Evolutionary conservation across 768 basidiomycete genomes (phyloP).

Genomic region (Epithele typhae): DNA sequence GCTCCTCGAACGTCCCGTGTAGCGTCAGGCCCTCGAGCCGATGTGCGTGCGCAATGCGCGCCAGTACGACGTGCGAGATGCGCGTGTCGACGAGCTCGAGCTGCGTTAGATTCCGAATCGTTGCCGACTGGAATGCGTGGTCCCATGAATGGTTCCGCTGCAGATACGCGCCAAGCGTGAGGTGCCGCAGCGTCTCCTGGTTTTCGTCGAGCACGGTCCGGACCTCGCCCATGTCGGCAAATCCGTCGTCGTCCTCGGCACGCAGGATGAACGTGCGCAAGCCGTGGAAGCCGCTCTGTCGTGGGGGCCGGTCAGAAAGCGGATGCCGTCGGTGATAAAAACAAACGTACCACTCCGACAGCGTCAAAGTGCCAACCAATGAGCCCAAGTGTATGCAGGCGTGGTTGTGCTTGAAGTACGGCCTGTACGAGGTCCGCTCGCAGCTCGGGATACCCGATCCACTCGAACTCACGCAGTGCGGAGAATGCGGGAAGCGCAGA

Average conservation of each 20-base stretch:
- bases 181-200: constrained; percentile 49
- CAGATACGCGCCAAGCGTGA: constrained; percentile 68
- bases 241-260: constrained; percentile 68
- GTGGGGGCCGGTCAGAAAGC: too few relatives aligned
- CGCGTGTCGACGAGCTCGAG: constrained; percentile 68
- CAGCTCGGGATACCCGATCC: constrained; percentile 75
- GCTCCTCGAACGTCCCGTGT: constrained; percentile 63
- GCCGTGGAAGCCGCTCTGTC: constrained; percentile 42
- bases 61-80: constrained; percentile 59
- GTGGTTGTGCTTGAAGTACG: constrained; percentile 48
- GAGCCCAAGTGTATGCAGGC: constrained; percentile 52
- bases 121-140: constrained; percentile 54
- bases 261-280: constrained; percentile 64
- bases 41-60: constrained; percentile 59
- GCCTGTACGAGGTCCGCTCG: constrained; percentile 62
- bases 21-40: constrained; percentile 58
- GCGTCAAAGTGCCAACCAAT: constrained; percentile 77
- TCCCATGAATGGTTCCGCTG: constrained; percentile 65
- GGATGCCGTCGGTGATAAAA: background rate
- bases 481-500: constrained; percentile 61
- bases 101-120: constrained; percentile 63
- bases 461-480: constrained; percentile 59
- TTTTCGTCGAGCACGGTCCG: constrained; percentile 61
- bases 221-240: constrained; percentile 67
- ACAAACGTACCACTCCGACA: constrained; percentile 40